phyloP scores from a whole-genome alignment of 257 asterid species.

The Gentiana macrophylla region DNA sequence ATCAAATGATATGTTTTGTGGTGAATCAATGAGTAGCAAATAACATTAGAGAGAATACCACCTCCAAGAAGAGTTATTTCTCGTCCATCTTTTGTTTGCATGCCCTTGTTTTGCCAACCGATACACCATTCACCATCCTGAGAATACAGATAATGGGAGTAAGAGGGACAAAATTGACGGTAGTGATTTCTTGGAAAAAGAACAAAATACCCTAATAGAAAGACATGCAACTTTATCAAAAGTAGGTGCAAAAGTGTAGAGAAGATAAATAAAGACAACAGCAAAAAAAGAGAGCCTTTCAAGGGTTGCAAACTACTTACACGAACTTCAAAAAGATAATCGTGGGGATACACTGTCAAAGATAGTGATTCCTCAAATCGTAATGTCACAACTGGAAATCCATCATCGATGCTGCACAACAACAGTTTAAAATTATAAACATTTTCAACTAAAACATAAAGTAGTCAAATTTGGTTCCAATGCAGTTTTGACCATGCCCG shows the following conservation, averaged over 20 bases:
- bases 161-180: no score
- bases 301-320: slow-evolving; percentile 36
- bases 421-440: neutral
- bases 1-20: no score
- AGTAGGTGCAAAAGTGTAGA: neutral
- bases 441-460: no score
- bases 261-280: neutral
- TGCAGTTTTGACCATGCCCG: no score
- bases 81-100: slow-evolving; percentile 39
- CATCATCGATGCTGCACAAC: slow-evolving; percentile 72
- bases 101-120: slow-evolving; percentile 59
- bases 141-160: neutral
- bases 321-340: slow-evolving; percentile 51
- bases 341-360: slow-evolving; percentile 69
- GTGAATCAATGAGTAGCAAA: no score
- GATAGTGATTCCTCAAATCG: slow-evolving; percentile 52
- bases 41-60: slow-evolving; percentile 25
- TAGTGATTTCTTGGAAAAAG: no score
- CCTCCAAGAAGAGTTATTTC: slow-evolving; percentile 71
- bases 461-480: no score
- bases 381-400: slow-evolving; percentile 74
- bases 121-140: slow-evolving; percentile 71
- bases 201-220: neutral
- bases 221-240: neutral
- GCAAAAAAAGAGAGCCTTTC: neutral